These are phyloP conservation scores for Berberis vulgaris DNA, from an alignment of 164 flowering plant genomes.

Conservation along the genomic window DNA sequence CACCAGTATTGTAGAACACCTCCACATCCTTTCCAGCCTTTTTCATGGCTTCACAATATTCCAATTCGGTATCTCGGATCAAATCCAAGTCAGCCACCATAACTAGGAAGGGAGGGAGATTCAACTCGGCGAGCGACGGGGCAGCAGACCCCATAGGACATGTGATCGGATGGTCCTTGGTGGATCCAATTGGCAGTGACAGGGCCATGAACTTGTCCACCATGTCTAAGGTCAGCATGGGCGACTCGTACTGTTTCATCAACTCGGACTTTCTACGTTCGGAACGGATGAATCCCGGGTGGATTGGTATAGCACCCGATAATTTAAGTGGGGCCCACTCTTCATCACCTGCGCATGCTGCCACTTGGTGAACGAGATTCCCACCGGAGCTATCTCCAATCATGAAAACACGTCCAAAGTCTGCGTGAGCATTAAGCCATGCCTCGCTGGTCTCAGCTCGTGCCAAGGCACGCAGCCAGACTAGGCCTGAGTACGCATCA, in stretches of 20 bases:
- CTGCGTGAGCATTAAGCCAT: conserved; percentile 37
- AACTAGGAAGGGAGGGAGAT: conserved; percentile 49
- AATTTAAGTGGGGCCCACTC: conserved; percentile 24
- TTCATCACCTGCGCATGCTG: conserved; percentile 37
- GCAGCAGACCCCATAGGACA: conserved; percentile 73
- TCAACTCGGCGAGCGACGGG: conserved; percentile 28
- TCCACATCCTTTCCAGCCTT: conserved; percentile 55
- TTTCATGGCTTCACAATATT: conserved; percentile 64
- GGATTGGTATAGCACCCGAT: conserved; percentile 61
- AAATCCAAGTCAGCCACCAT: conserved; percentile 60
- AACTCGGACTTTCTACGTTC: conserved; percentile 57
- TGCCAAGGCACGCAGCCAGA: conserved; percentile 55
- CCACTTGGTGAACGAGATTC: conserved; percentile 62
- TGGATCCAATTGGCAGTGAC: conserved; percentile 51
- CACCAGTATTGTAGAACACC: conserved; percentile 32
- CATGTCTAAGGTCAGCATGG: conserved; percentile 66
- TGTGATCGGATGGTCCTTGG: conserved; percentile 69
- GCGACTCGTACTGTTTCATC: conserved; percentile 35
- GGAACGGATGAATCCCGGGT: conserved; percentile 53
- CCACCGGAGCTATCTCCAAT: conserved; percentile 86
- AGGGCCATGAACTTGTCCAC: conserved; percentile 54
- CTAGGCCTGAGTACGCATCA: conserved; percentile 42
- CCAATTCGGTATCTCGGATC: conserved; percentile 61
- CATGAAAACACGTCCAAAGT: conserved; percentile 59
- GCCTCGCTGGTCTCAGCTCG: conserved; percentile 20